These are phyloP conservation scores for Blastosporella zonata DNA, from an alignment of 1,284 basidiomycete genomes.

Conservation along the genomic window DNA sequence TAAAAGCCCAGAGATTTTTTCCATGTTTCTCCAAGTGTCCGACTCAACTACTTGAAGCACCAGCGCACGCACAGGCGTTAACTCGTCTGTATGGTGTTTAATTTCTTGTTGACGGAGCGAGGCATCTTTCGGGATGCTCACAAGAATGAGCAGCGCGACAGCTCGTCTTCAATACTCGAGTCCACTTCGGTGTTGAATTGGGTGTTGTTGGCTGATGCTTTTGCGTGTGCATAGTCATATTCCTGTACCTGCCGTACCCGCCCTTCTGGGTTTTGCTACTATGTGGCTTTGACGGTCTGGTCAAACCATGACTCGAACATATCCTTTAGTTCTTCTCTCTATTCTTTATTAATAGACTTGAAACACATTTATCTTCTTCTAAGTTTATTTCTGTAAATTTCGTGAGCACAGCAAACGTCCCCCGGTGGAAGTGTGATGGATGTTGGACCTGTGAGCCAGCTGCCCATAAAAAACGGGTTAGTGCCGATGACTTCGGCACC, in stretches of 20 bases:
- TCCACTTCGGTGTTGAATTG: constrained; percentile 35
- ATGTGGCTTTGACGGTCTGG: constrained; percentile 76
- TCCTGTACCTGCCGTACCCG: constrained; percentile 70
- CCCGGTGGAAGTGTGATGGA: no score
- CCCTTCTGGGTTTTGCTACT: constrained; percentile 48
- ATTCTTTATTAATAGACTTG: no score
- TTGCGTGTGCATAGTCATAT: constrained; percentile 61
- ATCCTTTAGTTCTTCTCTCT: neutral
- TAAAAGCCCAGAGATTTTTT: neutral
- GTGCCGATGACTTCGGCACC: no score
- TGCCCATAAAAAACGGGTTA: no score
- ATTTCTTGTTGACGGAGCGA: constrained; percentile 75
- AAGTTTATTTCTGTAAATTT: no score
- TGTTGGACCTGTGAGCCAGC: no score
- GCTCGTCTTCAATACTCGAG: constrained; percentile 34
- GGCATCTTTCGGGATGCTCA: constrained; percentile 62
- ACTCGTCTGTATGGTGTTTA: constrained; percentile 41
- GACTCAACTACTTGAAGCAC: constrained; percentile 23
- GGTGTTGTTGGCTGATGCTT: constrained; percentile 29
- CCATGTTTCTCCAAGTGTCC: constrained; percentile 10
- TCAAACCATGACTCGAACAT: constrained; percentile 76
- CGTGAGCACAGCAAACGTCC: no score
- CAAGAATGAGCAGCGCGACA: constrained; percentile 50
- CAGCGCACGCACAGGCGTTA: constrained; percentile 30
- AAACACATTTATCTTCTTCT: no score